Base-by-base conservation (phyloP, 176 grass and related monocot species). In the Triticum urartu region DNA sequence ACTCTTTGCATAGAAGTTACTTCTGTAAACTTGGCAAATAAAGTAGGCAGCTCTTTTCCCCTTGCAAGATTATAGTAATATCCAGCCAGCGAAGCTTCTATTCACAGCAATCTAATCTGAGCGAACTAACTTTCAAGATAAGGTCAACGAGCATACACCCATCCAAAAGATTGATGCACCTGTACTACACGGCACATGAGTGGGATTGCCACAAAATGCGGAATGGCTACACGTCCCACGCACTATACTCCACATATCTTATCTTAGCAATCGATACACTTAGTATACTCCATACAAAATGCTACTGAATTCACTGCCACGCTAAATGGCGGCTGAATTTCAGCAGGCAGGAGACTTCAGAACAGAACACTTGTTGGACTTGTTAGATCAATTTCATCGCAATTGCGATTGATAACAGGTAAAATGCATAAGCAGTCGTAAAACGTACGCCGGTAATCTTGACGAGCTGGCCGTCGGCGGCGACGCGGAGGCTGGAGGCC, bases 371-470 rank as follows among this genome's bases (percentile, higher is more conserved):
- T 7, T 54, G 71, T 25, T 25, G 22, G 30, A 30, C 10, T 25
- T 43, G 2, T 2, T 20, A 45, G 35, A 60, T 68, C 47, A 76
- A 76, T 18, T 63, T 48, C 38, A 79, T 11, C 1, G 38, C 58
- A 70, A 50, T 75, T 3, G 11, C 11, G 43, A 36, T 0, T 2
- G 15, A 9, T 2, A 14, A 52, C 38, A 75, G 1, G 58, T 24
- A 84, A 54, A 54, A 79, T 13, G 17, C 1, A 0, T 28, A 9
- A 2, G 81, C 47, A 18, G 24, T 38, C 21, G 11, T 1, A 3
- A 76, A 60, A 22, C 90, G 34, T 86, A 99, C 97, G 60, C 97
- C 97, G 17, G 87, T 93, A 75, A 99, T 88, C 87, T 99, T 99
- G 63, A 99, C 94, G 75, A 99, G 89, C 87, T 96, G 94, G 5